Base-by-base conservation (phyloP, 805 yeast genomes). In the Nakazawaea peltata region DNA sequence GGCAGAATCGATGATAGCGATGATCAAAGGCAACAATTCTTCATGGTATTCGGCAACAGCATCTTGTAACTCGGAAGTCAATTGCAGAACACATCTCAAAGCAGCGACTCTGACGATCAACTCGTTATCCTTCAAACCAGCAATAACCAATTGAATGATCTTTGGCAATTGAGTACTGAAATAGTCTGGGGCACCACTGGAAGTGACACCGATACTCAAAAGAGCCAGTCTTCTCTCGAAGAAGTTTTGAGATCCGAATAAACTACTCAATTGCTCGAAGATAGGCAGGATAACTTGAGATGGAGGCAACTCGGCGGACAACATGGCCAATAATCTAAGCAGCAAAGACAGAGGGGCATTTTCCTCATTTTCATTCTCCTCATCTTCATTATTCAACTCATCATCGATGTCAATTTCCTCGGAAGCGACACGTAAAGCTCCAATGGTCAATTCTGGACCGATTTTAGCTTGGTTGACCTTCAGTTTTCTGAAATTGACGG, bases 131-230 rank as follows among this genome's bases (percentile, higher is more conserved):
- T 78, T 77, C 51, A 92, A 69, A 46, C 96, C 96, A 34, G 69
- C 61, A 35, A 83, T 69, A 32, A 90, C 61, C 40, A 77, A 71
- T 34, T 86, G 85, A 36, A 87, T 70, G 43, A 92, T 63, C 51
- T 77, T 78, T 41, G 73, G 71, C 41, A 88, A 61, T 53, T 87
- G 90, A 32, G 81, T 69, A 31, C 87, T 72, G 49, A 83, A 71
- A 58, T 70, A 90, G 53, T 92, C 99, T 43, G 97, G 97, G 28
- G 97, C 90, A 55, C 97, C 98, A 44, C 82, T 74, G 30, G 83
- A 83, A 34, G 90, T 77, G 39, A 77, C 84, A 48, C 94, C 86
- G 43, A 92, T 64, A 23, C 94, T 74, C 48, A 85, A 65, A 34
- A 87, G 67, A 37, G 82, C 92, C 41, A 94, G 96, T 63, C 96